Conservation (phyloP, 371 early-diverging fungal genomes). For the Aphelidium insulamus region DNA sequence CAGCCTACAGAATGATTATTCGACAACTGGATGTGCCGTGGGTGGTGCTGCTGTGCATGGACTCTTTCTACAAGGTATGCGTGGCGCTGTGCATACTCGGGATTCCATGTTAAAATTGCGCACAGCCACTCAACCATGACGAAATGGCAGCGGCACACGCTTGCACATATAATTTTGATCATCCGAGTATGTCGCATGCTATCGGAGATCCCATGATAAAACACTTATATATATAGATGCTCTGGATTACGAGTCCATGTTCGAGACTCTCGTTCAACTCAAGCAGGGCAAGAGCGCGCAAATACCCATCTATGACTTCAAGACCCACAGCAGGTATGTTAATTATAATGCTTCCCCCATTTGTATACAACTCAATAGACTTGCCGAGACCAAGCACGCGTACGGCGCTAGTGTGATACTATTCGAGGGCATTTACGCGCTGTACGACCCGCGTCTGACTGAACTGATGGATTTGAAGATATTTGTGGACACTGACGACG, state of each 20-base stretch:
- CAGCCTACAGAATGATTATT: constrained; percentile 25
- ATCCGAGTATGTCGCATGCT: too few species aligned
- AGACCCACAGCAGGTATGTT: constrained; percentile 22
- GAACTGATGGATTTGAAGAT: constrained; percentile 76
- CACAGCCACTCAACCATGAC: constrained; percentile 46
- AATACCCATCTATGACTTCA: constrained; percentile 40
- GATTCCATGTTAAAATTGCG: too few species aligned
- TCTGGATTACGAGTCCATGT: constrained; percentile 51
- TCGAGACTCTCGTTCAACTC: constrained; percentile 38
- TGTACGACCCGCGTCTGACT: constrained; percentile 52
- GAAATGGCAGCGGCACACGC: constrained; percentile 18
- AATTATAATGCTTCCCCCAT: neutral
- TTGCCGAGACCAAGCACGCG: constrained; percentile 44
- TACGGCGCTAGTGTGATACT: constrained; percentile 83
- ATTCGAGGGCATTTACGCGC: constrained; percentile 79
- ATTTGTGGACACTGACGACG: constrained; percentile 87
- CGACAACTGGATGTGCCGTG: constrained; percentile 53
- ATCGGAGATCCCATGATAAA: too few species aligned
- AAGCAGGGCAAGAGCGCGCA: constrained; percentile 39
- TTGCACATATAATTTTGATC: constrained; percentile 62
- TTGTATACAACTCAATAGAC: constrained; percentile 24
- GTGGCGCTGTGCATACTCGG: too few species aligned
- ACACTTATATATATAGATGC: too few species aligned
- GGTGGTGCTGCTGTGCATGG: constrained; percentile 80
- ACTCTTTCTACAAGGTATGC: constrained; percentile 85